phyloP scores from a whole-genome alignment of 1,284 basidiomycete species.

The Somion occarium region DNA sequence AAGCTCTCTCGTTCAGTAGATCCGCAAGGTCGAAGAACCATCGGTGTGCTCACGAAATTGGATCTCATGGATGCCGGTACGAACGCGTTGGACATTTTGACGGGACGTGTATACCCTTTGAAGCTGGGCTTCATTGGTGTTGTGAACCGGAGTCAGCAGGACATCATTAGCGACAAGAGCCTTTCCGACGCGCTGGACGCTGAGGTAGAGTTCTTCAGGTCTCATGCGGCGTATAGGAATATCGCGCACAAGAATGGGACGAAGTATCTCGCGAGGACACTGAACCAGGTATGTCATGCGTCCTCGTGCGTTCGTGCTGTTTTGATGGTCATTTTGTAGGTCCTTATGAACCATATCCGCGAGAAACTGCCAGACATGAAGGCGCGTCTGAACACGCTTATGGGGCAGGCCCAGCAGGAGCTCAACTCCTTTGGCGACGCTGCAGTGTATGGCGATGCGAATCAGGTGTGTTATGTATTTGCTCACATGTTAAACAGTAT shows the following conservation, averaged over 20 bases:
- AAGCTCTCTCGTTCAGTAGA: conserved; percentile 95
- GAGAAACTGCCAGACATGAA: conserved; percentile 99
- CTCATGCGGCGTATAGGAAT: conserved; percentile 90
- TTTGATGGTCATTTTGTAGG: conserved; percentile 39
- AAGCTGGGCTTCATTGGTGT: conserved; percentile 98
- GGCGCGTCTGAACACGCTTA: conserved; percentile 94
- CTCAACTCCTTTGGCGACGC: conserved; percentile 94
- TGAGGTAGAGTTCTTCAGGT: conserved; percentile 91
- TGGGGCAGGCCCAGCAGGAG: conserved; percentile 99
- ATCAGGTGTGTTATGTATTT: conserved; percentile 51
- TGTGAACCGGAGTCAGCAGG: conserved; percentile 96
- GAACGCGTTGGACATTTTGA: conserved; percentile 94
- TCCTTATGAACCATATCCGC: conserved; percentile 95
- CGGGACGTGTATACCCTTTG: conserved; percentile 93
- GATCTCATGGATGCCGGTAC: conserved; percentile 99
- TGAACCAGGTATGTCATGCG: conserved; percentile 73
- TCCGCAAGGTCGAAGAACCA: conserved; percentile 92
- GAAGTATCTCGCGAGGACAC: conserved; percentile 88
- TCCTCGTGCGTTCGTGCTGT: background rate
- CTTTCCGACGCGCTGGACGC: conserved; percentile 83
- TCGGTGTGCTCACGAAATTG: conserved; percentile 95
- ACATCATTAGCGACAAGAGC: conserved; percentile 89
- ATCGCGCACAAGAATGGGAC: conserved; percentile 98
- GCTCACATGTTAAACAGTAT: background rate
- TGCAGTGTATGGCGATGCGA: conserved; percentile 88